Percentiles rank a stretch among this genome's conserved stretches.
Conservation (phyloP, 1,284 basidiomycete genomes). For the Cryptococcus sp. region DNA sequence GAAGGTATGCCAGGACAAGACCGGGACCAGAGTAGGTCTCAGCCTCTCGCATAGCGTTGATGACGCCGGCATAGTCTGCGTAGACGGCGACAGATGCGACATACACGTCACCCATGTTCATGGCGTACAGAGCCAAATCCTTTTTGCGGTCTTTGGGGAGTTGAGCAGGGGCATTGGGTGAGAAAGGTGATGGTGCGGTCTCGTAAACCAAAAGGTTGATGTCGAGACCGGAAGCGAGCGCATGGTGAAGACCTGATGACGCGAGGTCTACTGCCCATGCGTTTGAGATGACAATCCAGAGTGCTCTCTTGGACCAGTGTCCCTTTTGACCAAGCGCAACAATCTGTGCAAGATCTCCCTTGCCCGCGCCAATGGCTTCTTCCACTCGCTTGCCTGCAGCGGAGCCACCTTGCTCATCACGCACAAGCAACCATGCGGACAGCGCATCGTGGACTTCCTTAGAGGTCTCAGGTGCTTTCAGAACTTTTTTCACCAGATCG, state of each 20-base stretch:
- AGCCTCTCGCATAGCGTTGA: conserved; percentile 90
- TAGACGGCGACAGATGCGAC: conserved; percentile 95
- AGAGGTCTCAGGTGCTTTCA: conserved; percentile 54
- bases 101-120: conserved; percentile 97
- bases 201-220: conserved; percentile 96
- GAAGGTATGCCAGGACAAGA: conserved; percentile 91
- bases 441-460: conserved; percentile 69
- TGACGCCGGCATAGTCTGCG: conserved; percentile 90
- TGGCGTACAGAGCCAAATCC: conserved; percentile 93
- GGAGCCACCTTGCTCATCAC: conserved; percentile 63
- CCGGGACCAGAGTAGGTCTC: conserved; percentile 88
- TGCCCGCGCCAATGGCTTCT: conserved; percentile 54
- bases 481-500: conserved; percentile 61
- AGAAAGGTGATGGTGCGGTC: conserved; percentile 72
- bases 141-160: conserved; percentile 66
- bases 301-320: conserved; percentile 67
- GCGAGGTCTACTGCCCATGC: conserved; percentile 97
- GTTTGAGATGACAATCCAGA: conserved; percentile 98
- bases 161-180: conserved; percentile 56
- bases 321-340: conserved; percentile 62
- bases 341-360: conserved; percentile 55
- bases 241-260: conserved; percentile 93
- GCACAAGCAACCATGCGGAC: conserved; percentile 73
- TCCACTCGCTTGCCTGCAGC: conserved; percentile 65
- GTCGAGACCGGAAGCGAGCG: conserved; percentile 84